Conservation (phyloP, 2,329 filamentous ascomycete species). For the Monilinia aucupariae region DNA sequence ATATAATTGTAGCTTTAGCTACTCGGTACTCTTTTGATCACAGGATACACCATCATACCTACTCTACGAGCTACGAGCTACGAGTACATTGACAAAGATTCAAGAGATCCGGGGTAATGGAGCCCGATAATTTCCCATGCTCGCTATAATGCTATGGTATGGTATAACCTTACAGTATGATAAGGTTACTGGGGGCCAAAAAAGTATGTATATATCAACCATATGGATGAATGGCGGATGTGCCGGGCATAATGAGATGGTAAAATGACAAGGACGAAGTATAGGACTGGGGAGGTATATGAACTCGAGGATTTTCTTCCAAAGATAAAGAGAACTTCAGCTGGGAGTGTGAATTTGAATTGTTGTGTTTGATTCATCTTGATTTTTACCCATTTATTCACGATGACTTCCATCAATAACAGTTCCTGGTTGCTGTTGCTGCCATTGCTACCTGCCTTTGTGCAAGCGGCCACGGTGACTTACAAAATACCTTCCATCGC, state of each 20-base stretch:
- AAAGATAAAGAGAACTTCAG: no score
- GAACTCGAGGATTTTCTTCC: no score
- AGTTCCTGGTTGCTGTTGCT: background rate
- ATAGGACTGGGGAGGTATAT: no score
- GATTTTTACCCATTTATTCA: background rate
- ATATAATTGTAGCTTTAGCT: no score
- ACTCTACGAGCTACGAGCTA: no score
- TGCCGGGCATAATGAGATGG: background rate
- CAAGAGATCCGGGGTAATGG: conserved; percentile 5
- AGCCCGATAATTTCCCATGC: background rate
- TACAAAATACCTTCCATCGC: conserved; percentile 28
- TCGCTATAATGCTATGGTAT: background rate
- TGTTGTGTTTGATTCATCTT: background rate
- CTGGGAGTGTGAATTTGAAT: background rate
- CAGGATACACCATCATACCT: no score
- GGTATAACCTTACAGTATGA: no score
- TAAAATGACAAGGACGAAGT: no score
- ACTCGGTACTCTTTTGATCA: no score
- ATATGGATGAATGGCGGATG: no score
- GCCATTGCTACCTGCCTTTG: background rate
- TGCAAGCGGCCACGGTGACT: conserved; percentile 8
- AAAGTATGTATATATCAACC: conserved; percentile 9
- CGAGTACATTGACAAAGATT: background rate
- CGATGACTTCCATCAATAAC: background rate
- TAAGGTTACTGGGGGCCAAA: no score